These are phyloP conservation scores for Meyerozyma athensensis DNA, from an alignment of 1,139 yeast genomes.

Conservation along the genomic window DNA sequence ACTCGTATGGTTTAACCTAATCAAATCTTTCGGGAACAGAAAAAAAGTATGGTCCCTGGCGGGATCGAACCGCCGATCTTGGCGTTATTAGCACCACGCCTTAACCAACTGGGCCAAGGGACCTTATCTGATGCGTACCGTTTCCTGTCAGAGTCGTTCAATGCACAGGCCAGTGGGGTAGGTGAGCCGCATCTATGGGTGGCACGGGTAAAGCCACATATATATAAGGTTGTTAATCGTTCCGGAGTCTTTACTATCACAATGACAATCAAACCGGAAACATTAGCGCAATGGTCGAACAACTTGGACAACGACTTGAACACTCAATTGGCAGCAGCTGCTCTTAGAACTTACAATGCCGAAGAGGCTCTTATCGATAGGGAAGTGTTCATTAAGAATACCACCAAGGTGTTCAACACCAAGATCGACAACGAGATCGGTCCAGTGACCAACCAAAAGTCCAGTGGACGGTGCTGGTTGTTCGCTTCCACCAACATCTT, in stretches of 20 bases:
- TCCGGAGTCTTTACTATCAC: too few relatives aligned
- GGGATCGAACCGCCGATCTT: slow-evolving; percentile 39
- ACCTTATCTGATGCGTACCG: slow-evolving; percentile 17
- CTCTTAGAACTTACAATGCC: slow-evolving; percentile 21
- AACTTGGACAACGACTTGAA: slow-evolving; percentile 22
- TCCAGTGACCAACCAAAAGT: slow-evolving; percentile 16
- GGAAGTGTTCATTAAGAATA: slow-evolving; percentile 8
- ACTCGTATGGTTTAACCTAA: too few relatives aligned
- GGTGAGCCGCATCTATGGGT: slow-evolving; percentile 1
- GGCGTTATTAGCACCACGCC: slow-evolving; percentile 42
- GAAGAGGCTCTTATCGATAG: slow-evolving; percentile 14
- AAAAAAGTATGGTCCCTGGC: slow-evolving; percentile 3
- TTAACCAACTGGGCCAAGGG: slow-evolving; percentile 39
- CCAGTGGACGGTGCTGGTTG: slow-evolving; percentile 18
- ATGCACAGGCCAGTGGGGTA: too few relatives aligned
- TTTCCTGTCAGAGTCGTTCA: too few relatives aligned
- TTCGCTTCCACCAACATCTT: slow-evolving; percentile 17
- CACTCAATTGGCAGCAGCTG: slow-evolving; percentile 33
- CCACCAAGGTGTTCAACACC: slow-evolving; percentile 11
- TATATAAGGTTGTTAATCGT: too few relatives aligned
- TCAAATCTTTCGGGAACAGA: background rate
- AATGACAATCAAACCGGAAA: slow-evolving; percentile 9
- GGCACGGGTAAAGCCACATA: background rate
- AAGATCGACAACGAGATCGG: slow-evolving; percentile 13
- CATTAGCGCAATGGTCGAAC: slow-evolving; percentile 24